Evolutionary conservation across 1,284 basidiomycete genomes (phyloP).

Genomic region (Mycosarcoma maydis): DNA sequence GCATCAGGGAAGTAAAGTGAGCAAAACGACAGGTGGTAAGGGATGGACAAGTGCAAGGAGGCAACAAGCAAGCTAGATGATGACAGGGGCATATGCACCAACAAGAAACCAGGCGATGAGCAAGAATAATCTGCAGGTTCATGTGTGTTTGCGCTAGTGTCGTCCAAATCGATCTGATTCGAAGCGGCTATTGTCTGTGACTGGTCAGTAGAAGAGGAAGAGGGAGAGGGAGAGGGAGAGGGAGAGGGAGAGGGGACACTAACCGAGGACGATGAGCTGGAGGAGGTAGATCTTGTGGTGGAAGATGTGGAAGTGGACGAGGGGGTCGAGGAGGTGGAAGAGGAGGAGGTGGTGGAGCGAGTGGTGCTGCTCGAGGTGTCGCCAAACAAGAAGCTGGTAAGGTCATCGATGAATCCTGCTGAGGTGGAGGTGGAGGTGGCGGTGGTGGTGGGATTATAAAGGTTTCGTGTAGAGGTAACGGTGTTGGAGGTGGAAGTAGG

Average conservation of each 20-base stretch:
- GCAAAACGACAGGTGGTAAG: background rate
- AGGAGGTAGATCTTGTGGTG: slow-evolving; percentile 21
- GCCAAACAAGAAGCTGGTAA: background rate
- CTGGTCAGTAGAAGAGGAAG: background rate
- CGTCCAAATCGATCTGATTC: slow-evolving; percentile 1
- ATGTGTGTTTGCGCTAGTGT: background rate
- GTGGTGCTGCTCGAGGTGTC: slow-evolving; percentile 5
- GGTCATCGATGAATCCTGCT: background rate
- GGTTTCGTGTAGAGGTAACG: slow-evolving; percentile 15
- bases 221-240: slow-evolving; percentile 3
- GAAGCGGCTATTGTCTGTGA: slow-evolving; percentile 13
- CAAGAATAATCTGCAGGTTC: background rate
- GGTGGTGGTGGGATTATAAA: slow-evolving; percentile 12
- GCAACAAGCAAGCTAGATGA: slow-evolving; percentile 24
- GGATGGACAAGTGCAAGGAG: slow-evolving; percentile 23
- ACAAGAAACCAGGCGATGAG: slow-evolving; percentile 34
- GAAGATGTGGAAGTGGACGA: slow-evolving; percentile 25
- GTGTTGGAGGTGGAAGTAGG: slow-evolving; percentile 16
- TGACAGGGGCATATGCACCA: slow-evolving; percentile 15
- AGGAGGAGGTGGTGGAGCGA: slow-evolving; percentile 11
- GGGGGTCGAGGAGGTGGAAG: slow-evolving; percentile 18
- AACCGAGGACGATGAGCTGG: slow-evolving; percentile 21
- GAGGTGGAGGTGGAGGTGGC: slow-evolving; percentile 3
- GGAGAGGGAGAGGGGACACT: slow-evolving; percentile 31
- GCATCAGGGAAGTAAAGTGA: slow-evolving; percentile 8